Percentiles rank a stretch among this genome's conserved stretches.
Conservation (phyloP, 257 asterid species). For the Lycium barbarum region DNA sequence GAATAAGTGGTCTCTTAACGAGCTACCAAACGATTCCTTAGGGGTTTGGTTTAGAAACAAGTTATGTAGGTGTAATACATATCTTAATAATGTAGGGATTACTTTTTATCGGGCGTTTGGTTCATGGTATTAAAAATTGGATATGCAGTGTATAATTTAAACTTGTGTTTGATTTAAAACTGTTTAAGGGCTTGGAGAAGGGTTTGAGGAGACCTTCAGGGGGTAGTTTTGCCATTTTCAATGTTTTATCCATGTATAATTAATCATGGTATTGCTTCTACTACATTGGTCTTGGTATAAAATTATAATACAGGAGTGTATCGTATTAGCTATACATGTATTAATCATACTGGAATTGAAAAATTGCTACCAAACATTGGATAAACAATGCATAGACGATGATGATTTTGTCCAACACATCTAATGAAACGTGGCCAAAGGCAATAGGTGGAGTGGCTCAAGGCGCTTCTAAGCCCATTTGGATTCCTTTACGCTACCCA, state of each 20-base stretch:
- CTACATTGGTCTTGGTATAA: not conserved
- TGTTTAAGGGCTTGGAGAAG: not conserved
- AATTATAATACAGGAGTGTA: not conserved
- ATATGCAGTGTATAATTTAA: not conserved
- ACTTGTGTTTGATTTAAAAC: not conserved
- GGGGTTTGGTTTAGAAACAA: too few species aligned
- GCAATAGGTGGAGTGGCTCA: not conserved
- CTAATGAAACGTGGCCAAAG: constrained; percentile 5
- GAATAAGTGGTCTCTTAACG: too few species aligned
- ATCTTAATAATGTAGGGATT: not conserved
- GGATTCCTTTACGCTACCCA: not conserved
- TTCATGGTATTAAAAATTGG: not conserved
- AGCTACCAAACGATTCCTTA: too few species aligned
- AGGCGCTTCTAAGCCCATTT: not conserved
- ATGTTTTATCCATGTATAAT: constrained; percentile 11
- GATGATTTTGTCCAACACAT: not conserved
- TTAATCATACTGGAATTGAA: not conserved
- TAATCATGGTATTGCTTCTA: not conserved
- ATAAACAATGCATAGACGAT: not conserved
- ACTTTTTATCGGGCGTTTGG: not conserved
- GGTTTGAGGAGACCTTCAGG: not conserved
- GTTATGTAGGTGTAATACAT: not conserved
- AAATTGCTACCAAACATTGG: not conserved
- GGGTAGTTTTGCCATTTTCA: not conserved
- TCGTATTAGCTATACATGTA: not conserved